A percentile compares a stretch with the other conserved stretches of the same genome.
phyloP scores from a whole-genome alignment of 2,329 filamentous ascomycete species.

The Clarireedia homoeocarpa region DNA sequence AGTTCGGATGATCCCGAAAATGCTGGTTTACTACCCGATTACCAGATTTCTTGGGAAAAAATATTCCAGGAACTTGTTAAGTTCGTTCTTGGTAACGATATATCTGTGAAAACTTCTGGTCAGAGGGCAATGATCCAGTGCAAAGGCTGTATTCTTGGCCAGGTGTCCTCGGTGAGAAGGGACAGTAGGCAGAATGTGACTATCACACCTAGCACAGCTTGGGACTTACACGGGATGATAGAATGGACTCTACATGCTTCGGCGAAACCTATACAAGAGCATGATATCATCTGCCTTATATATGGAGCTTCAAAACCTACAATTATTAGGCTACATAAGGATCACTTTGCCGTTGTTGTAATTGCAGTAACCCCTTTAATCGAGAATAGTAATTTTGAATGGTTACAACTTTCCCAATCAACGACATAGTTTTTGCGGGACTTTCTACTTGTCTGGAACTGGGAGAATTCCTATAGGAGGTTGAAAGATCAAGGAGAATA shows the following conservation, averaged over 20 bases:
- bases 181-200: too few species aligned
- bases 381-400: fast-evolving
- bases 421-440: fast-evolving
- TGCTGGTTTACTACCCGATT: not conserved
- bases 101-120: not conserved
- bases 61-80: not conserved
- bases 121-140: not conserved
- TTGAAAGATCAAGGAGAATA: too few species aligned
- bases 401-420: fast-evolving
- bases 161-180: not conserved
- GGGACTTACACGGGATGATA: too few species aligned
- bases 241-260: not conserved
- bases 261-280: fast-evolving
- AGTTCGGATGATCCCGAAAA: not conserved
- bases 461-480: not conserved
- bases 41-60: not conserved
- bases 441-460: not conserved
- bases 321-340: not conserved
- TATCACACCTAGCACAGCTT: too few species aligned
- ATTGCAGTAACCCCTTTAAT: not conserved
- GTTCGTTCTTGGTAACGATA: not conserved
- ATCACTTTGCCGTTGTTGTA: not conserved
- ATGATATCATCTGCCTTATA: not conserved
- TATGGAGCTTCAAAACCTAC: not conserved
- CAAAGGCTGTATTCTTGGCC: not conserved